Base-by-base conservation (phyloP, 768 basidiomycete species). In the Auriscalpium microsporum region DNA sequence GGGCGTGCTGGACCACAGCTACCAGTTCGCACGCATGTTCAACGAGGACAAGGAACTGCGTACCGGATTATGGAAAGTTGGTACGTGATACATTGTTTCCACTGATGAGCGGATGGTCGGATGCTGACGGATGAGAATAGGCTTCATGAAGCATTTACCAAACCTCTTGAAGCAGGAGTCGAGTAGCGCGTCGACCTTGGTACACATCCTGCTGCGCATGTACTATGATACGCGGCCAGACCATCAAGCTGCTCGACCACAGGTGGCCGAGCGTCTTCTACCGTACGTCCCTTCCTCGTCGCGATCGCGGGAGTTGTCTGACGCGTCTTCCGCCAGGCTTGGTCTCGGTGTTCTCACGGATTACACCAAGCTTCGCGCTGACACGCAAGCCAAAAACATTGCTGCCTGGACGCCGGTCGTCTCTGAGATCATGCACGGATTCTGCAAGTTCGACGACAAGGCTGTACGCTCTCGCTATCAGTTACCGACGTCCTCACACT, bases 101-200 rank as follows among this genome's bases (percentile, higher is more conserved):
- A 1, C 14, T 21, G 13, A 10, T 34, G n/a, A 34, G 10, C 16
- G 8, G 28, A 38, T n/a, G 48, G 13, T 2, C 2, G 7, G 10
- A 11, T 42, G 40, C 49, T 48, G 16, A 48, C 23, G 46, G 8
- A 13, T 4, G 8, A 3, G 45, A 16, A 11, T 57, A 97, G 94
- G 96, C 8, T 99, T 99, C 74, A 99, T 99, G 96, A 96, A 97
- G 68, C 96, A 99, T 68, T 73, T 98, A 34, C 96, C 96, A 0
- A 99, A 99, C 71, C 79, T 99, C 44, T 73, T 99, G 53, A 97
- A 98, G 69, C 96, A 99, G 65, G 96, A 99, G 71, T 97, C 95
- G 13, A 96, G 91, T 58, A 94, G 92, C 65, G 96, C 96, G 49
- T 82, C 95, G 2, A 97, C 94, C 0, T 76, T 98, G 38, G 93